A percentile compares a stretch with the other conserved stretches of the same genome.
Evolutionary conservation across 192 early-diverging fungal species (phyloP).

Genomic region (Backusella sp.): DNA sequence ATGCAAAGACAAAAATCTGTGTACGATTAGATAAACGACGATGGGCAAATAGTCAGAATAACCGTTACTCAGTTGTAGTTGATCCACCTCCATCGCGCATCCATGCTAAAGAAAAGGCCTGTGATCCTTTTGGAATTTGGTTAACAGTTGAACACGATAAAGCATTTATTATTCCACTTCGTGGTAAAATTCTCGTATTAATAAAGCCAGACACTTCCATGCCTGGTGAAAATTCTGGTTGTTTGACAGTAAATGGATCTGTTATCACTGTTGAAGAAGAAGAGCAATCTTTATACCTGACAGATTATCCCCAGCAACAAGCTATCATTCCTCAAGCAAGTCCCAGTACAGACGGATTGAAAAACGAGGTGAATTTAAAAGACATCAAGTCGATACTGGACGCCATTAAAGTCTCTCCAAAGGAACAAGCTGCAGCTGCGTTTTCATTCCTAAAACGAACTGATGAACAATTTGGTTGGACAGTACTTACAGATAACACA

Average conservation of each 20-base stretch:
- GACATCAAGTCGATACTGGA: constrained; percentile 1
- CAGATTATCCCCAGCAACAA: neutral
- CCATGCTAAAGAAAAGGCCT: constrained; percentile 26
- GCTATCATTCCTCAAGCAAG: neutral
- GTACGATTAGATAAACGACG: constrained; percentile 36
- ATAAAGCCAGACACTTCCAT: constrained; percentile 24
- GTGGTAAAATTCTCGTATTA: constrained; percentile 46
- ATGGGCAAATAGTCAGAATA: constrained; percentile 34
- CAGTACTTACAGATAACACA: constrained; percentile 37
- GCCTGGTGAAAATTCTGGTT: neutral
- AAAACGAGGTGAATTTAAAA: neutral
- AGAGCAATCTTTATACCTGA: neutral
- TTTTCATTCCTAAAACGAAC: constrained; percentile 35
- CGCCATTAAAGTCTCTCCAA: constrained; percentile 6
- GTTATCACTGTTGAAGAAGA: constrained; percentile 27
- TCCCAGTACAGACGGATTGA: neutral
- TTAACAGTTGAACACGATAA: constrained; percentile 44
- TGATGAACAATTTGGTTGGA: constrained; percentile 47
- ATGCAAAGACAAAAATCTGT: neutral
- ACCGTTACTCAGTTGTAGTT: constrained; percentile 36
- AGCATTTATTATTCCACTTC: constrained; percentile 38
- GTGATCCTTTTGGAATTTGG: constrained; percentile 44
- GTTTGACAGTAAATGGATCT: constrained; percentile 32
- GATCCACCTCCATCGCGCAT: constrained; percentile 50
- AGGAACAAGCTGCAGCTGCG: constrained; percentile 26